phyloP scores from a whole-genome alignment of 257 asterid species.

The Lithospermum erythrorhizon region DNA sequence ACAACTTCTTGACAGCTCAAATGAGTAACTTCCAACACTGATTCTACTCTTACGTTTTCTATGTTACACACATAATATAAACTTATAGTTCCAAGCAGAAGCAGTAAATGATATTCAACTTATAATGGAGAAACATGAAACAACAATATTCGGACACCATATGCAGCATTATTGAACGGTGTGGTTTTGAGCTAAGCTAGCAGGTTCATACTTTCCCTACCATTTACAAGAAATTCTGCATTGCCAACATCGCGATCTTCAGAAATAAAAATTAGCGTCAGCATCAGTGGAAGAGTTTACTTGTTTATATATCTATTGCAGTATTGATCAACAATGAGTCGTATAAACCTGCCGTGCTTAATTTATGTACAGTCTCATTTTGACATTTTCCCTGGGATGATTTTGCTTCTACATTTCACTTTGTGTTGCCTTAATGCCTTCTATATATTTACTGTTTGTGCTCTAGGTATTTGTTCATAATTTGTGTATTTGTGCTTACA shows the following conservation, averaged over 20 bases:
- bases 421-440: too few relatives aligned
- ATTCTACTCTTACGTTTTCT: conserved; percentile 3
- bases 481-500: neutral
- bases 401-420: neutral
- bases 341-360: conserved; percentile 25
- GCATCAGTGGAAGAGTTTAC: conserved; percentile 21
- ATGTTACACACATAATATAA: conserved; percentile 8
- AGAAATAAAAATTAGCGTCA: conserved; percentile 7
- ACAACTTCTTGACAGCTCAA: conserved; percentile 17
- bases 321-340: conserved; percentile 21
- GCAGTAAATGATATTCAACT: conserved; percentile 8
- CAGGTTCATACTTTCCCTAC: conserved; percentile 1
- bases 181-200: conserved; percentile 17
- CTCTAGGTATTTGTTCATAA: neutral
- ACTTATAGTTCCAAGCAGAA: conserved; percentile 15
- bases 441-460: neutral
- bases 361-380: conserved; percentile 60
- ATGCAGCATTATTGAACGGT: conserved; percentile 15
- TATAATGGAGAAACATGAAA: too few relatives aligned
- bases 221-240: conserved; percentile 5
- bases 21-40: conserved; percentile 6
- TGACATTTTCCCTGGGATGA: conserved; percentile 19
- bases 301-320: conserved; percentile 19
- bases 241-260: conserved; percentile 18
- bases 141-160: too few relatives aligned